Evolutionary conservation across 2,329 filamentous ascomycete genomes (phyloP), one percentile per base, ranked within the genome.

Genomic region (Teratosphaeria pseudoeucalypti): DNA sequence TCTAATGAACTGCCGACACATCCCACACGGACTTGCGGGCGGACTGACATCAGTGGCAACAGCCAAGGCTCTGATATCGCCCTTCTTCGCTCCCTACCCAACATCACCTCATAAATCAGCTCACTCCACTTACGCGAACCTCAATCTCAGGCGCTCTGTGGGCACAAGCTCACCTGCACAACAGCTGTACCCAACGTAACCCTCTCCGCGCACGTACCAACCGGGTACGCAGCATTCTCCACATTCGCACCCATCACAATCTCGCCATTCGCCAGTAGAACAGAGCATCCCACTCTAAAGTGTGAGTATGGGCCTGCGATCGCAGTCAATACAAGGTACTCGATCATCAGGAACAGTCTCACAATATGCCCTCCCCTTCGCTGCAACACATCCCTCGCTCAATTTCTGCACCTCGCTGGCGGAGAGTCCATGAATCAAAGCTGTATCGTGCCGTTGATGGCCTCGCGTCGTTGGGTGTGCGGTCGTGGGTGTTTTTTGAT

Each of bases 141-240:
- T 14, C 3, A 32, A 32, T 23, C 16, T n/a, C 11, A 6, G 11
- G 37, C 12, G 14, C 11, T 39, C 12, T 2, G 2, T 29, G 34
- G 10, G 16, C 52, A 53, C 2, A 29, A 53, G 34, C 66, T 65
- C 71, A 75, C 60, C 68, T 73, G 56, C 6, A 84, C 82, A 5
- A 96, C 83, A 26, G 92, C 92, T 47, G 85, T 90, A 7, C 84
- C 88, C 65, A 97, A 81, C 1, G 90, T 91, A n/a, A 92, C 89
- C 60, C 92, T 81, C 81, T 99, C 94, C 14, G 94, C 94, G 74
- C 94, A 97, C 2, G 89, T 95, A n/a, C 90, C 90, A 6, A 96
- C 92, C 0, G 94, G 92, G 72, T 95, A 97, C 32, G 88, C 80
- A 1, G 90, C 92, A 72, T 97, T 96, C 77, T 99, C 94, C 62